Evolutionary conservation across 768 basidiomycete genomes (phyloP).

Genomic region (Paxillus ammoniavirescens): DNA sequence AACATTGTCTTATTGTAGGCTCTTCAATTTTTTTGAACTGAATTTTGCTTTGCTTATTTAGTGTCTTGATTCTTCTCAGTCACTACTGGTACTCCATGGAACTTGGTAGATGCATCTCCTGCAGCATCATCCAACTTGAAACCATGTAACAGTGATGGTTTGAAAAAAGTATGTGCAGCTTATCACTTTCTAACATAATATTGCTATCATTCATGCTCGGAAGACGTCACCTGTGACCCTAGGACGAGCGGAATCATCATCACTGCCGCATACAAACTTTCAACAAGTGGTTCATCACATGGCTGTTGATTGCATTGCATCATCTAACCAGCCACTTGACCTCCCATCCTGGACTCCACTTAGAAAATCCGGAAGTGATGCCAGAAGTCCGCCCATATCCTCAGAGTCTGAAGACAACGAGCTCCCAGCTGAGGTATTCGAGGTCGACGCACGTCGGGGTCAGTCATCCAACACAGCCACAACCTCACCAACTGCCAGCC

Average conservation of each 20-base stretch:
- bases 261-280: neutral
- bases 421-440: neutral
- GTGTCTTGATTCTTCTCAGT: too few species aligned
- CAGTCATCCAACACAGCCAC: neutral
- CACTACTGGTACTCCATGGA: too few species aligned
- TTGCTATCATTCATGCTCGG: too few species aligned
- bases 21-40: too few species aligned
- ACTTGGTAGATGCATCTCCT: too few species aligned
- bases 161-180: too few species aligned
- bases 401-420: constrained; percentile 13
- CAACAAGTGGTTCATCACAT: neutral
- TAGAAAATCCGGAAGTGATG: neutral
- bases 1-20: too few species aligned
- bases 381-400: neutral
- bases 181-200: too few species aligned
- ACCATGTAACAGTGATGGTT: too few species aligned
- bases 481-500: neutral
- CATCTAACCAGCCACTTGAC: constrained; percentile 10
- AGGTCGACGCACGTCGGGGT: neutral
- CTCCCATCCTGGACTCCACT: constrained; percentile 26
- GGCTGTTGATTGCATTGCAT: neutral
- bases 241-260: constrained; percentile 8
- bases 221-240: neutral
- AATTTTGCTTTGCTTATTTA: too few species aligned
- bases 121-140: too few species aligned